Conservation (phyloP, 208 protist genomes). For the Crithidia mellificae region DNA sequence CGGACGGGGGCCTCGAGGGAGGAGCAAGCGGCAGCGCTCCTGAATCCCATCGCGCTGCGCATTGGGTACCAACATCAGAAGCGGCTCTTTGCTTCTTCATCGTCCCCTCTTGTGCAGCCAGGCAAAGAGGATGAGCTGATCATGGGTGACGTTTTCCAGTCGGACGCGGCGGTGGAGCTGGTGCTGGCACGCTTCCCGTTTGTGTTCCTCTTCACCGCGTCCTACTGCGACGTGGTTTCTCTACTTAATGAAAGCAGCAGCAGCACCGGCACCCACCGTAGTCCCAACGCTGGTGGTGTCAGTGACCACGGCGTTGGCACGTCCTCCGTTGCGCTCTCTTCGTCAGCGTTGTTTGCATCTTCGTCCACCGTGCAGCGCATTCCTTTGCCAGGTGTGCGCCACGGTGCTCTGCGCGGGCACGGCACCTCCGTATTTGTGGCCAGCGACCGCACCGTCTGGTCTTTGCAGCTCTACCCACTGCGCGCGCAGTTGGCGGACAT, state of each 20-base stretch:
- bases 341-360: too few relatives aligned
- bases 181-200: conserved; percentile 61
- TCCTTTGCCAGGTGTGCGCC: conserved; percentile 52
- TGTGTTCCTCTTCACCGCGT: conserved; percentile 67
- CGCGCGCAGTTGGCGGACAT: conserved; percentile 64
- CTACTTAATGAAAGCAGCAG: conserved; percentile 45
- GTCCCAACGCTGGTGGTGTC: too few relatives aligned
- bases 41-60: conserved; percentile 21
- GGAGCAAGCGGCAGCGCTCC: not conserved
- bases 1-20: not conserved
- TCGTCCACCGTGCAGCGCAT: conserved; percentile 62
- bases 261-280: too few relatives aligned
- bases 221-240: conserved; percentile 70
- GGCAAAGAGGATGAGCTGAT: conserved; percentile 23
- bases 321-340: not conserved
- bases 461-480: conserved; percentile 54
- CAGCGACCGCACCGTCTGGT: conserved; percentile 61
- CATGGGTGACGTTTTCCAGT: conserved; percentile 37
- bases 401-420: conserved; percentile 45
- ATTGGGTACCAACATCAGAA: conserved; percentile 7
- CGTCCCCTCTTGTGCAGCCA: not conserved
- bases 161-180: conserved; percentile 21
- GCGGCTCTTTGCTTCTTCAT: not conserved
- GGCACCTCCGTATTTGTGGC: conserved; percentile 58
- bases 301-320: not conserved